Conservation (phyloP, 1,284 basidiomycete species). For the Rhodotorula sp. region DNA sequence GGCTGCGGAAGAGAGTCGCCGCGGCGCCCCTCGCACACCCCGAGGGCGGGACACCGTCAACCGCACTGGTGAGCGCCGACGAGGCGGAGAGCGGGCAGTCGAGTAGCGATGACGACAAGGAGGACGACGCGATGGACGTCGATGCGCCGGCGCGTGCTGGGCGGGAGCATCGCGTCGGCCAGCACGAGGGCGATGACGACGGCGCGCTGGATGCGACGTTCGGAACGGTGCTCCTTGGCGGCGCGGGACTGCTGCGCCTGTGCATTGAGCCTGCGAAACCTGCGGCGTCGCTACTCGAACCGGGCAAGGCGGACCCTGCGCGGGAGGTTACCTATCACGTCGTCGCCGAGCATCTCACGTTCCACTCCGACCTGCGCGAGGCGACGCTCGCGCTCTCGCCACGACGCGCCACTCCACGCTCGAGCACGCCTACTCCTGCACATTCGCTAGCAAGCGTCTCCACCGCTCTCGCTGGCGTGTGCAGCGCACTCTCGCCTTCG, state of each 20-base stretch:
- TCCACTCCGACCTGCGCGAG: constrained; percentile 26
- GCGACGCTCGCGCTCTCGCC: background rate
- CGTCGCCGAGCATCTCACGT: constrained; percentile 19
- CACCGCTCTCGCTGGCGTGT: constrained; percentile 1
- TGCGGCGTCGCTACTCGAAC: background rate
- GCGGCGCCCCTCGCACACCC: no score
- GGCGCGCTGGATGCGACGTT: background rate
- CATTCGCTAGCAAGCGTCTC: background rate
- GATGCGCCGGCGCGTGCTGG: background rate
- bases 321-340: constrained; percentile 10
- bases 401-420: background rate
- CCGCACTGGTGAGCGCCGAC: background rate
- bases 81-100: constrained; percentile 17
- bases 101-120: background rate
- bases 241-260: no score
- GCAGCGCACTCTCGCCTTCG: constrained; percentile 5
- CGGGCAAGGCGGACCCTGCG: constrained; percentile 1
- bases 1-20: background rate
- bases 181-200: background rate
- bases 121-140: constrained; percentile 20
- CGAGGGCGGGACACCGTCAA: background rate
- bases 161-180: background rate
- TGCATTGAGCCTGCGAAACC: background rate
- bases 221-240: background rate
- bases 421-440: background rate